Conservation (phyloP, 371 early-diverging fungal species). For the Dinochytrium kinnereticum region DNA sequence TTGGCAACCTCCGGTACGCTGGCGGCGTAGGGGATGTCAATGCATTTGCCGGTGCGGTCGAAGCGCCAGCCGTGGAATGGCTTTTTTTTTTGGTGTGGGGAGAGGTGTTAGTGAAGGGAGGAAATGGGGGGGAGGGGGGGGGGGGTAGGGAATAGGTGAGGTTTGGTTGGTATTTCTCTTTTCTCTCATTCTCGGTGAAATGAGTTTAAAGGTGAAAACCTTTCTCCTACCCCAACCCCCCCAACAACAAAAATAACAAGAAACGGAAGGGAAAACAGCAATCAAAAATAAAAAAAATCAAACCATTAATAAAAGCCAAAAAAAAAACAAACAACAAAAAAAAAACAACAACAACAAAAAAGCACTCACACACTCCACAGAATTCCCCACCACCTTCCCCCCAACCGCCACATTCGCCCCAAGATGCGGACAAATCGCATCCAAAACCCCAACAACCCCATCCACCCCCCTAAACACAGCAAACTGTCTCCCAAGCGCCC, state of each 20-base stretch:
- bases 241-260: background rate
- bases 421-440: constrained; percentile 35
- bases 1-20: constrained; percentile 22
- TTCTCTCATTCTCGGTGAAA: no score
- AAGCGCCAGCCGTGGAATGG: constrained; percentile 36
- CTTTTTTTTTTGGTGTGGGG: background rate
- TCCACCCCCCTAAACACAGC: constrained; percentile 31
- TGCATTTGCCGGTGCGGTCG: constrained; percentile 32
- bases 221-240: background rate
- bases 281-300: background rate
- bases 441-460: constrained; percentile 22
- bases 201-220: no score
- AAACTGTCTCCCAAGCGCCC: constrained; percentile 30
- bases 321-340: background rate
- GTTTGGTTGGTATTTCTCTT: no score
- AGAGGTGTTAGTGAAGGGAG: background rate
- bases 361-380: constrained; percentile 26
- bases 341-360: background rate
- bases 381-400: constrained; percentile 26
- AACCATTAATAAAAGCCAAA: background rate
- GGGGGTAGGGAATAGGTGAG: no score
- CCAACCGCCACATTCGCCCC: constrained; percentile 33
- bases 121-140: background rate
- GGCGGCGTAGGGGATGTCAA: constrained; percentile 24
- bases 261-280: background rate